phyloP scores from a whole-genome alignment of 306 rosid species.

The Trifolium repens region DNA sequence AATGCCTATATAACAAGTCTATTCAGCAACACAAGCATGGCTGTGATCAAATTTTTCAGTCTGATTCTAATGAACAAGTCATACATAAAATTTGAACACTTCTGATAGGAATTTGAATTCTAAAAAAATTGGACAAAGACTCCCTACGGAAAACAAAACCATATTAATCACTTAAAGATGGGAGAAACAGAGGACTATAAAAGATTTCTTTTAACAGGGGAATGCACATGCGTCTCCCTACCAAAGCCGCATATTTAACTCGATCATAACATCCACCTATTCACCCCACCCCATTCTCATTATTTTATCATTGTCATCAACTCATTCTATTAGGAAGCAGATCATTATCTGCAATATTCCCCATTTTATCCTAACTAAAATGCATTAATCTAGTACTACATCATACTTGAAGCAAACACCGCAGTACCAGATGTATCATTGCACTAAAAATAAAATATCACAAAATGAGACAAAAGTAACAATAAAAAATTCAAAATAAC shows the following conservation, averaged over 20 bases:
- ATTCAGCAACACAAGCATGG: background rate
- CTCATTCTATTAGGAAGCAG: background rate
- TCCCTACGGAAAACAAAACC: background rate
- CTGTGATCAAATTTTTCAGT: background rate
- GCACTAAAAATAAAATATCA: background rate
- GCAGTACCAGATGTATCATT: background rate
- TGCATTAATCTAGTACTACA: background rate
- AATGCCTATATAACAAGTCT: background rate
- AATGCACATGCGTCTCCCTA: background rate
- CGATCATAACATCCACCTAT: background rate
- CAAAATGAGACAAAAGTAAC: background rate
- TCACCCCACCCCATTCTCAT: background rate
- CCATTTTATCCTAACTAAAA: background rate
- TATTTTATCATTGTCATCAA: background rate
- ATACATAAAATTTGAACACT: background rate
- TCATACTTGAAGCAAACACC: slow-evolving; percentile 9
- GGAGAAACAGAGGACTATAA: background rate
- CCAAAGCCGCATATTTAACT: background rate
- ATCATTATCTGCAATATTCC: background rate
- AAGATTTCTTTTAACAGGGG: background rate
- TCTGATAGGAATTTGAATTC: background rate
- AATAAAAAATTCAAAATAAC: background rate
- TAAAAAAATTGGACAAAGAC: background rate
- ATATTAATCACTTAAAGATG: background rate
- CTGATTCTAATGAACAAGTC: background rate